Conservation (phyloP, 164 flowering plant genomes). For the Berberis thunbergii region DNA sequence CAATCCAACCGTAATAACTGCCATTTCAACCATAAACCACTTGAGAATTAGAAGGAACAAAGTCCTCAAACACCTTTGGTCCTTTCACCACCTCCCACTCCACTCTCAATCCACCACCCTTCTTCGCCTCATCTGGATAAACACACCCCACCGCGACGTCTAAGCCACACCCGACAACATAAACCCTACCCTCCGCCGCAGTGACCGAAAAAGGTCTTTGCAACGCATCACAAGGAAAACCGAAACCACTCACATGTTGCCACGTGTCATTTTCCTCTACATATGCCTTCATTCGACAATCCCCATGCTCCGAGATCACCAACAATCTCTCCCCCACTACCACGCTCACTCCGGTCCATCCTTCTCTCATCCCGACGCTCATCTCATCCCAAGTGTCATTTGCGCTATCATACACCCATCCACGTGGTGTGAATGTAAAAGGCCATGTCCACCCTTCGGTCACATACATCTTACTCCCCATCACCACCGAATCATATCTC, state of each 20-base stretch:
- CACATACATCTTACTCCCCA: constrained; percentile 31
- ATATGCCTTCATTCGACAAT: constrained; percentile 34
- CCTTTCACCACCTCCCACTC: constrained; percentile 40
- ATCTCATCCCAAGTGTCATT: constrained; percentile 41
- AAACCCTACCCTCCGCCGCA: constrained; percentile 26
- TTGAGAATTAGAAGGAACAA: constrained; percentile 32
- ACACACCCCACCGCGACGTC: constrained; percentile 33
- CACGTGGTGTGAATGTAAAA: constrained; percentile 34
- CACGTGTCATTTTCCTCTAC: constrained; percentile 31
- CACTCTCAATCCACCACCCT: constrained; percentile 8
- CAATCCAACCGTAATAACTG: constrained; percentile 1
- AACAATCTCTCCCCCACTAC: constrained; percentile 29
- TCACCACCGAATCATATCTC: constrained; percentile 35
- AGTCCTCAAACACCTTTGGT: constrained; percentile 24
- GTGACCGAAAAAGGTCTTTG: constrained; percentile 34
- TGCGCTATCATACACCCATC: constrained; percentile 32
- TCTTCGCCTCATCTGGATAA: neutral
- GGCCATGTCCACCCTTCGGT: constrained; percentile 74
- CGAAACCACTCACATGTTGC: constrained; percentile 28
- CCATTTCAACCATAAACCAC: constrained; percentile 30
- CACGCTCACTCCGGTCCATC: constrained; percentile 48
- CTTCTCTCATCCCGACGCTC: constrained; percentile 45
- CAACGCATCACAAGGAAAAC: constrained; percentile 31
- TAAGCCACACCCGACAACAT: constrained; percentile 30
- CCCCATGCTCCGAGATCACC: constrained; percentile 42